These are phyloP conservation scores for Apiospora rasikravindrae DNA, from an alignment of 2,329 filamentous ascomycete genomes.

Conservation along the genomic window DNA sequence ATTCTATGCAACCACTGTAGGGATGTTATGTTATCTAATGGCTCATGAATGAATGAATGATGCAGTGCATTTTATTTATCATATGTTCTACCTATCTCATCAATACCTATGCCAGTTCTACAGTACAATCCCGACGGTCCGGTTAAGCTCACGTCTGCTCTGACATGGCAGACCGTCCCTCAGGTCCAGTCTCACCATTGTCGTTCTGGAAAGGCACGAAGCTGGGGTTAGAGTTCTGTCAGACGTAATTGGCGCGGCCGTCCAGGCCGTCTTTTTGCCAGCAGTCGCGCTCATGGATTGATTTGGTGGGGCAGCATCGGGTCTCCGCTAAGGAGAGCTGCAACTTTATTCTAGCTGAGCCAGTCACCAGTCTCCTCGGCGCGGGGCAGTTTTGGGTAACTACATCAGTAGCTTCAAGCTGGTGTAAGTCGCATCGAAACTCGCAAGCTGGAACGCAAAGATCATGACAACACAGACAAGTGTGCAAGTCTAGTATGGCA, in stretches of 20 bases:
- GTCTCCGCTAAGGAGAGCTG: constrained; percentile 5
- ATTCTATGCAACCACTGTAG: constrained; percentile 9
- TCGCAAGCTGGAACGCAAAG: background rate
- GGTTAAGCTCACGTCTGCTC: constrained; percentile 11
- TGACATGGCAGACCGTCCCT: background rate
- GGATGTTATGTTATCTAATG: background rate
- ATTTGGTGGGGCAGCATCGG: constrained; percentile 7
- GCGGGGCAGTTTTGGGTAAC: constrained; percentile 6
- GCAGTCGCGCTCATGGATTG: background rate
- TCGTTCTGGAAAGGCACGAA: background rate
- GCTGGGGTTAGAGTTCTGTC: constrained; percentile 14
- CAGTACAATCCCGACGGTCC: background rate
- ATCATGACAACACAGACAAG: background rate
- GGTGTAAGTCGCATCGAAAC: background rate
- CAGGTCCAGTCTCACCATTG: background rate
- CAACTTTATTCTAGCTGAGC: constrained; percentile 12
- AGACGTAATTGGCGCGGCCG: constrained; percentile 13
- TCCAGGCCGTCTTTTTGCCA: background rate
- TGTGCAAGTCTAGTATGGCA: background rate
- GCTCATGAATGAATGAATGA: background rate
- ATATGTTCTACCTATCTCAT: background rate
- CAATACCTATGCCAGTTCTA: background rate
- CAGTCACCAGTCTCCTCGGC: constrained; percentile 4
- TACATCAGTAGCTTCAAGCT: background rate
- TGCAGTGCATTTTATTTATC: background rate